A percentile compares a stretch with the other conserved stretches of the same genome.
These are phyloP conservation scores for Globisporangium barbulae DNA, from an alignment of 352 stramenopile genomes.

Conservation along the genomic window DNA sequence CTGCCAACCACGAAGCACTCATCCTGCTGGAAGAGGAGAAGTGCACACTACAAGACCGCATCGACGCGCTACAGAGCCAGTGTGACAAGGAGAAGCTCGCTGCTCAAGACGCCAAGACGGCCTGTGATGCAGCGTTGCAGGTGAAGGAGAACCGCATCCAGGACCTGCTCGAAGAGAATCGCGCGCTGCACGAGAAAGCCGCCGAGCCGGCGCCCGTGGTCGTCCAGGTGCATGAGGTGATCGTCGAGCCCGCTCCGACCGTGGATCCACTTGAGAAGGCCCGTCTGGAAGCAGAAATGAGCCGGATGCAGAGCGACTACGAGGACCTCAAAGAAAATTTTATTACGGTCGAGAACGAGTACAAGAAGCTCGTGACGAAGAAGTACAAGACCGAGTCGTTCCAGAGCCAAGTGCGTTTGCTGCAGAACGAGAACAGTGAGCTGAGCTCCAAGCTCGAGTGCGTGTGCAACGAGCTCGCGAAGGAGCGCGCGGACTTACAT, in stretches of 20 bases:
- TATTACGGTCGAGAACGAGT: conserved; percentile 31
- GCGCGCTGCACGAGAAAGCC: conserved; percentile 14
- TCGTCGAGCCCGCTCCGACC: conserved; percentile 1
- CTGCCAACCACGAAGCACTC: conserved; percentile 55
- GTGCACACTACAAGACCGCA: conserved; percentile 29
- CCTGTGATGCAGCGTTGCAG: conserved; percentile 20
- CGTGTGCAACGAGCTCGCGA: conserved; percentile 33
- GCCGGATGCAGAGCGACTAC: conserved; percentile 28
- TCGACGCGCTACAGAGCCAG: conserved; percentile 19
- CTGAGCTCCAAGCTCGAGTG: conserved; percentile 37
- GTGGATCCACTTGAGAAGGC: conserved; percentile 5
- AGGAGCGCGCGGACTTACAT: conserved; percentile 39
- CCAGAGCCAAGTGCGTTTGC: conserved; percentile 55
- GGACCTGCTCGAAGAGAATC: conserved; percentile 31
- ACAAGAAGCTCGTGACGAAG: conserved; percentile 56
- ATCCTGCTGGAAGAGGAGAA: conserved; percentile 60
- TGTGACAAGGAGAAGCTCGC: conserved; percentile 2
- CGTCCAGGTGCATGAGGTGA: conserved; percentile 9
- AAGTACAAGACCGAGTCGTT: conserved; percentile 80
- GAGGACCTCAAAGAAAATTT: conserved; percentile 26
- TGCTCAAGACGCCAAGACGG: background rate
- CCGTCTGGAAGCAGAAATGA: conserved; percentile 24
- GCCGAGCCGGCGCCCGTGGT: background rate
- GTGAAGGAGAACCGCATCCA: conserved; percentile 19
- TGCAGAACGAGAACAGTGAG: conserved; percentile 68